These are phyloP conservation scores for Santalum album DNA, from an alignment of 164 flowering plant species.

Conservation along the genomic window DNA sequence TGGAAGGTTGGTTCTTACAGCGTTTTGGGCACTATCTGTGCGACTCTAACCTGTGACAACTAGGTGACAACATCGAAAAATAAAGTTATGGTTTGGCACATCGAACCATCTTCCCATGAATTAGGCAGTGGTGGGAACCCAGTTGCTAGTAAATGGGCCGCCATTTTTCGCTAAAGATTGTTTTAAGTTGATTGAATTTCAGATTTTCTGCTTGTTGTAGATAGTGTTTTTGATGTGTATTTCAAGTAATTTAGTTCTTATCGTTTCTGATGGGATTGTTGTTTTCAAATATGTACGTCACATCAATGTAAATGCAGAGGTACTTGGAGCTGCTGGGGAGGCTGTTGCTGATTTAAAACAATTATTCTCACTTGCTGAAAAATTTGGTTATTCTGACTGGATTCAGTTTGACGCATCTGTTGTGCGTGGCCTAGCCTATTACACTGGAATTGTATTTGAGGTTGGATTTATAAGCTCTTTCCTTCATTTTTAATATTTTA, in stretches of 20 bases:
- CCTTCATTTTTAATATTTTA: no score
- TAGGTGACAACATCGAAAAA: no score
- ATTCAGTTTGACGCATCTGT: constrained; percentile 95
- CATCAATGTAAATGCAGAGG: constrained; percentile 29
- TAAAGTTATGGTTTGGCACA: no score
- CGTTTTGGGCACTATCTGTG: no score
- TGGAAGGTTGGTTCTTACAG: constrained; percentile 87
- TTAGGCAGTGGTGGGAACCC: no score
- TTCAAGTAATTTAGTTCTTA: not conserved
- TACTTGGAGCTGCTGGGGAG: constrained; percentile 57
- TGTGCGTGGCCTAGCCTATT: constrained; percentile 95
- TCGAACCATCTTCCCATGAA: no score
- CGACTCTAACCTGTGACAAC: no score
- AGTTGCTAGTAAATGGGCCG: no score
- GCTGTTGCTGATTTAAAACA: constrained; percentile 68
- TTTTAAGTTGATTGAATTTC: not conserved
- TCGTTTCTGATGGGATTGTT: not conserved
- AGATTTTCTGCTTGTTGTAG: not conserved
- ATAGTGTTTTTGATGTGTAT: not conserved
- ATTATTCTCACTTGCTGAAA: constrained; percentile 79
- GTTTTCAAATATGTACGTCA: not conserved
- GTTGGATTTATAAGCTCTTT: constrained; percentile 26
- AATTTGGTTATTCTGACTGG: constrained; percentile 91
- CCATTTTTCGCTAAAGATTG: not conserved
- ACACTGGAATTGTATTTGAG: constrained; percentile 96